Conservation (phyloP, 441 rosid genomes). For the Jatropha podagrica region DNA sequence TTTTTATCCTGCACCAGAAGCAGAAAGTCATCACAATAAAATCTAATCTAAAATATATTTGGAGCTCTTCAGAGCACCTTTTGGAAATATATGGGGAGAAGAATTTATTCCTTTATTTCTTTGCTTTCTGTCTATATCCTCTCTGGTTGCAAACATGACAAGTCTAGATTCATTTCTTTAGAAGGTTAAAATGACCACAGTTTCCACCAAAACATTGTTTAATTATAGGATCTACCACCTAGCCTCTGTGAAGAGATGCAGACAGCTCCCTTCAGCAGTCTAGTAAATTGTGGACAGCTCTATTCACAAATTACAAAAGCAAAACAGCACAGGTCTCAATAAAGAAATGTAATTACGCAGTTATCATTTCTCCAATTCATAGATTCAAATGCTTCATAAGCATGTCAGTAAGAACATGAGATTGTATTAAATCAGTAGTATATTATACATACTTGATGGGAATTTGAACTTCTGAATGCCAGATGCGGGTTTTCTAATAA, state of each 20-base stretch:
- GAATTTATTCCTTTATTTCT: background rate
- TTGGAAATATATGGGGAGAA: background rate
- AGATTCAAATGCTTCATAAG: background rate
- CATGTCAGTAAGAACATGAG: background rate
- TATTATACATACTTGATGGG: slow-evolving; percentile 47
- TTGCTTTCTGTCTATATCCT: background rate
- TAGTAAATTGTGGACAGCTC: background rate
- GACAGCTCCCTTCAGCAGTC: background rate
- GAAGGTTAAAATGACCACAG: background rate
- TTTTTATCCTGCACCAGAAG: slow-evolving; percentile 52
- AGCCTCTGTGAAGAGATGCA: background rate
- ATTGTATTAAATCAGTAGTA: background rate
- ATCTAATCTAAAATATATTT: slow-evolving; percentile 11
- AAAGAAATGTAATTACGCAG: background rate
- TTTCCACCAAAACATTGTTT: background rate
- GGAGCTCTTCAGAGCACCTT: background rate
- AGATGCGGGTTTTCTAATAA: slow-evolving; percentile 66
- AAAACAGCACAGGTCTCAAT: background rate
- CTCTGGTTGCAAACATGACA: background rate
- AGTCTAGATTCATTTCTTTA: background rate
- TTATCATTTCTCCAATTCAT: background rate
- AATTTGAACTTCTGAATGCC: slow-evolving; percentile 33
- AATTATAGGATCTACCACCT: background rate
- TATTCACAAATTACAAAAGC: background rate
- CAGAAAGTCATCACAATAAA: slow-evolving; percentile 19